phyloP scores from a whole-genome alignment of 371 early-diverging fungal species.

The Capniomyces stellatus region DNA sequence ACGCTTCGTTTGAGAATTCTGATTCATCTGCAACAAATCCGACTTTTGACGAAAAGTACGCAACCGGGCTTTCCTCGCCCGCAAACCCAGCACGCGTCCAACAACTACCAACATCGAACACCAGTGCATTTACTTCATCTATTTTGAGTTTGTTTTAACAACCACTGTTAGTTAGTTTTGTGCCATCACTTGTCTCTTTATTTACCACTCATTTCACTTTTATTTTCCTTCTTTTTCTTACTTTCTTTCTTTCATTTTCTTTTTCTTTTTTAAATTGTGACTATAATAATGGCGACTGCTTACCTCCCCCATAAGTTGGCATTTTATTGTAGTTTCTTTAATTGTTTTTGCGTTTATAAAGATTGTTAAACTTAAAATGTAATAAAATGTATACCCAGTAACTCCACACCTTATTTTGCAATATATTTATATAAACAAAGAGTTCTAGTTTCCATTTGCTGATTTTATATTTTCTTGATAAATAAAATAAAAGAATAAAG shows the following conservation, averaged over 20 bases:
- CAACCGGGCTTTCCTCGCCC: constrained; percentile 83
- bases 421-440: too few relatives aligned
- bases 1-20: constrained; percentile 18
- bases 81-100: constrained; percentile 85
- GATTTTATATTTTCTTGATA: too few relatives aligned
- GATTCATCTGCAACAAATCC: constrained; percentile 29
- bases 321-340: too few relatives aligned
- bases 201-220: too few relatives aligned
- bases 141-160: constrained; percentile 4
- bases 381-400: too few relatives aligned
- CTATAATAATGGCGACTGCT: background rate
- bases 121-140: constrained; percentile 88
- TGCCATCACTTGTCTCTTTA: too few relatives aligned
- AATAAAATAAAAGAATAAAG: too few relatives aligned
- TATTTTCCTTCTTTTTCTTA: constrained; percentile 1
- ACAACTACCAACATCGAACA: constrained; percentile 77
- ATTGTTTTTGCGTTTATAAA: too few relatives aligned
- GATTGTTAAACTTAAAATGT: too few relatives aligned
- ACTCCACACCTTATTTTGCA: too few relatives aligned
- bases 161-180: too few relatives aligned
- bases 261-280: background rate
- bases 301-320: constrained; percentile 66
- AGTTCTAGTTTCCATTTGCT: too few relatives aligned
- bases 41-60: constrained; percentile 58
- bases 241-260: background rate